Percentiles rank a stretch among this genome's conserved stretches.
Conservation (phyloP, 345 rosid species). For the Corchorus capsularis region DNA sequence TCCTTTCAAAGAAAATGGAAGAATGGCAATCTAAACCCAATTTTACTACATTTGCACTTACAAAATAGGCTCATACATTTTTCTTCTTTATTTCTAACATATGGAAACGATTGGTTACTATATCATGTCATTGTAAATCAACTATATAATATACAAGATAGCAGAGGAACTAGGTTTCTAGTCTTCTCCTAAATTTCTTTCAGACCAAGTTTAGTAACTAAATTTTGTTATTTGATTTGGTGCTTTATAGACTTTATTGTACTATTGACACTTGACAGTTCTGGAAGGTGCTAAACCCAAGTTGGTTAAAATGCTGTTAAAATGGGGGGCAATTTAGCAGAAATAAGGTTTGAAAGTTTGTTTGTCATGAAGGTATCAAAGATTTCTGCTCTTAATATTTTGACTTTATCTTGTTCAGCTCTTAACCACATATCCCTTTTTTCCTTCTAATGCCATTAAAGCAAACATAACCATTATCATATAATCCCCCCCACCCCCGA, state of each 20-base stretch:
- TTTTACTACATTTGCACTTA: too few species aligned
- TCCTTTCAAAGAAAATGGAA: too few species aligned
- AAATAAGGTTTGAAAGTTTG: neutral
- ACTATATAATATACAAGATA: too few species aligned
- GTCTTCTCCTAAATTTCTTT: neutral
- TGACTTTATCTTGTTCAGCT: neutral
- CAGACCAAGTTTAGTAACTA: neutral
- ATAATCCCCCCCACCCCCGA: constrained; percentile 10
- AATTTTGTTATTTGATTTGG: neutral
- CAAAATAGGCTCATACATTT: too few species aligned
- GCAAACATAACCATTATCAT: neutral
- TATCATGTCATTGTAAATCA: too few species aligned
- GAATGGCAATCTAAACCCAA: too few species aligned
- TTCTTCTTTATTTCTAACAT: too few species aligned
- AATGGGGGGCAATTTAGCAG: neutral
- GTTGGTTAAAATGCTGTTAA: neutral
- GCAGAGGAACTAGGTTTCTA: neutral
- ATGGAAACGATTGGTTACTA: too few species aligned
- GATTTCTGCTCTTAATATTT: neutral
- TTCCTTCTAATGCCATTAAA: constrained; percentile 6
- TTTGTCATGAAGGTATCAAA: neutral
- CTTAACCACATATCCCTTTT: neutral
- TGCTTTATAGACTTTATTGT: neutral
- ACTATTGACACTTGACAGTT: neutral
- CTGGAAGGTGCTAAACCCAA: neutral